Evolutionary conservation across 2,329 filamentous ascomycete genomes (phyloP).

Genomic region (Alternaria sp.): DNA sequence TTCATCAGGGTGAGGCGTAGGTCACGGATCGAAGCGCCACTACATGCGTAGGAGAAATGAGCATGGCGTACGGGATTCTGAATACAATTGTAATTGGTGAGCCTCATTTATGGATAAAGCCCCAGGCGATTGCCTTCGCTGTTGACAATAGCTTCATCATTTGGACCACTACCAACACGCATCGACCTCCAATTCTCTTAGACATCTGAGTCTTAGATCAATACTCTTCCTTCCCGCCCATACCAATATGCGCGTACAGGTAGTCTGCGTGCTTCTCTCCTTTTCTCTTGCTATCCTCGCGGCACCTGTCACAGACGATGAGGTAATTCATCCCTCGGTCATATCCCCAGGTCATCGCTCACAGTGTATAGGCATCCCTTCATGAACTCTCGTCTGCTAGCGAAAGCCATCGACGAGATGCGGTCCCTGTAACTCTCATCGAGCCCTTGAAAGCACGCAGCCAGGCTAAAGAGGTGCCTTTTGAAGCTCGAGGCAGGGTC

Average conservation of each 20-base stretch:
- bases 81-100: rapidly evolving
- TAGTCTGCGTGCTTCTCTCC: not conserved
- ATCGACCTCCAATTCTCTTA: too few species aligned
- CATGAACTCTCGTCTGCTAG: not conserved
- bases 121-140: not conserved
- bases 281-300: not conserved
- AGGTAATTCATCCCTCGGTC: not conserved
- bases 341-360: not conserved
- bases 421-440: not conserved
- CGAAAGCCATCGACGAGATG: not conserved
- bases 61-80: not conserved
- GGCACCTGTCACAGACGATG: not conserved
- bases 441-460: not conserved
- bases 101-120: not conserved
- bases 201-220: too few species aligned
- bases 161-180: not conserved
- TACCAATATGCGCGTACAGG: not conserved
- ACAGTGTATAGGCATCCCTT: not conserved
- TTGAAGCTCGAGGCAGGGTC: not conserved
- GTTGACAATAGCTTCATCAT: not conserved
- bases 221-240: not conserved
- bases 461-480: not conserved
- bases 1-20: not conserved
- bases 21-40: not conserved
- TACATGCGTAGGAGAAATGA: not conserved